Base-by-base conservation (phyloP, 192 early-diverging fungal species). In the Mortierella antarctica region DNA sequence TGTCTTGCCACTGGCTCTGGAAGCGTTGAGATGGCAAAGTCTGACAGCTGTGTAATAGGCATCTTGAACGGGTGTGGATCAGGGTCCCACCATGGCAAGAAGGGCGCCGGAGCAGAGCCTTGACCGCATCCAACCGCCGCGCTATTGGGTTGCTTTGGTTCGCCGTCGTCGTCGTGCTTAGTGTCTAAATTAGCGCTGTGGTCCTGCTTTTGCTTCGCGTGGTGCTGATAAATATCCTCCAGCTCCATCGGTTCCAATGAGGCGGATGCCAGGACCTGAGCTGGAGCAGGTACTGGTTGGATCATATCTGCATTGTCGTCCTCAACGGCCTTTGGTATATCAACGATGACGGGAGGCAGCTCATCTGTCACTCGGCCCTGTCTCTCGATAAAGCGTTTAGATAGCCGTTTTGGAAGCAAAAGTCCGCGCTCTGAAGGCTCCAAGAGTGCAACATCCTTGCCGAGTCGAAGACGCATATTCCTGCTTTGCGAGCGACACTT, bases 21-120 rank as follows among this genome's bases (percentile, higher is more conserved):
- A 9, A 80, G 57, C 1, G 77, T 80, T 1, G 77, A 80, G 31
- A 80, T 72, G 6, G 77, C 70, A 44, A 68, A 80, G 7, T 70
- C 65, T 4, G 77, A 80, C 15, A 80, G 53, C 21, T 67, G 62
- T 8, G 77, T 80, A 23, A 2, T 80, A 5, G 77, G 77, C 59
- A 80, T 68, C 21, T 57, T 63, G 65, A 80, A 71, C 3, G 77
- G 77, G 15, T 64, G 57, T 8, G 77, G 77, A 44, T 72, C 49
- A 5, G 77, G 77, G 21, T 80, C 77, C 77, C 77, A 80, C 77
- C 77, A 80, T 39, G 77, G 77, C 6, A 72, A 40, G 45, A 53
- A 41, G 7, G n/a, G 44, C 2, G 39, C n/a, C 17, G 20, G 49
- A 45, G 41, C n/a, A 4, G 44, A 54, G 18, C 12, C 3, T 5